phyloP scores from a whole-genome alignment of 2,329 filamentous ascomycete genomes.

The Curvularia sp. region DNA sequence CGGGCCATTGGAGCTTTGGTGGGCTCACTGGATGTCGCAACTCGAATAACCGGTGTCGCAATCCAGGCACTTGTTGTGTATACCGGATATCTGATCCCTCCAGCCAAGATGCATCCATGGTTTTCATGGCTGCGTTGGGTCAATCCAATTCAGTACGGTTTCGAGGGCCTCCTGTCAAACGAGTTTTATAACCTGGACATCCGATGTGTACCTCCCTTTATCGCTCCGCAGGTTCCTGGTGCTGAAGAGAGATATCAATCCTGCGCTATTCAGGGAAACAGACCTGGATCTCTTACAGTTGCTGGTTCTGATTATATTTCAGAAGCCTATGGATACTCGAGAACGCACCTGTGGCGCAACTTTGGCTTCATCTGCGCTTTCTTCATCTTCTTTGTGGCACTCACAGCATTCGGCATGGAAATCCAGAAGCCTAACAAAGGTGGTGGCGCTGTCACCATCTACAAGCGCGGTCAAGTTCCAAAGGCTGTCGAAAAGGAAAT shows the following conservation, averaged over 20 bases:
- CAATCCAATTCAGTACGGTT: constrained; percentile 71
- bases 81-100: constrained; percentile 51
- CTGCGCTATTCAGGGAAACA: constrained; percentile 65
- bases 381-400: constrained; percentile 57
- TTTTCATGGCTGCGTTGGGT: constrained; percentile 52
- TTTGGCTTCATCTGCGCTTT: constrained; percentile 61
- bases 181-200: constrained; percentile 69
- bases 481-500: constrained; percentile 65
- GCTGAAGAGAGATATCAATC: constrained; percentile 61
- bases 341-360: constrained; percentile 67
- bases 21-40: constrained; percentile 48
- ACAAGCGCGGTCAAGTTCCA: constrained; percentile 69
- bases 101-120: constrained; percentile 51
- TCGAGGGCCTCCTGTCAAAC: constrained; percentile 72
- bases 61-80: constrained; percentile 52
- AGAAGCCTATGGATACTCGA: constrained; percentile 61
- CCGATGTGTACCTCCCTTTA: constrained; percentile 61
- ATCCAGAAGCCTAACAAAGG: constrained; percentile 65
- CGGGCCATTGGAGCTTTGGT: constrained; percentile 48
- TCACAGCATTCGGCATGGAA: constrained; percentile 55
- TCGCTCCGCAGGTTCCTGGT: constrained; percentile 62
- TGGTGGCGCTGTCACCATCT: constrained; percentile 66
- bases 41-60: constrained; percentile 50
- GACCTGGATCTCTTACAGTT: constrained; percentile 60
- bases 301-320: constrained; percentile 64